Percentiles rank a stretch among this genome's conserved stretches.
Conservation (phyloP, 352 stramenopile species). For the Phytophthora fragariaefolia region DNA sequence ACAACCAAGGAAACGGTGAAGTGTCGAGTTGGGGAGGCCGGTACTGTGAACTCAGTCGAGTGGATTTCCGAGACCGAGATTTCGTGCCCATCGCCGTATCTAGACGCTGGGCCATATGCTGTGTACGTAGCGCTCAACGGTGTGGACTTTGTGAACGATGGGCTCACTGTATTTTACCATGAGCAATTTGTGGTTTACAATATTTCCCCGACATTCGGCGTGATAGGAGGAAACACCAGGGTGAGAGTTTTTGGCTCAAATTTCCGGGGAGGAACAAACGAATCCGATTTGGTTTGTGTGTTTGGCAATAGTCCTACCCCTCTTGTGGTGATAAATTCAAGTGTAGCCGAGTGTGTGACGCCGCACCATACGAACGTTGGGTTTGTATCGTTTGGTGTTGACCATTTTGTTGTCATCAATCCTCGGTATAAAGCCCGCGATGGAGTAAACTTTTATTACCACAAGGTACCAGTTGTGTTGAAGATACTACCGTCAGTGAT, state of each 20-base stretch:
- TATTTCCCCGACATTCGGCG: slow-evolving; percentile 51
- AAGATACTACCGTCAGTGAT: slow-evolving; percentile 31
- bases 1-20: slow-evolving; percentile 28
- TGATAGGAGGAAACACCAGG: slow-evolving; percentile 47
- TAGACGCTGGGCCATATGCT: slow-evolving; percentile 47
- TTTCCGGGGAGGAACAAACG: slow-evolving; percentile 21
- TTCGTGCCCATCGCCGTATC: slow-evolving; percentile 32
- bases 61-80: slow-evolving; percentile 47
- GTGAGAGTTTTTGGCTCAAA: slow-evolving; percentile 41
- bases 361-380: slow-evolving; percentile 20
- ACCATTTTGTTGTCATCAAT: slow-evolving; percentile 13
- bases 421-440: neutral
- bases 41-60: neutral
- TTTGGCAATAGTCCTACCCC: slow-evolving; percentile 34
- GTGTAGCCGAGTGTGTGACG: slow-evolving; percentile 31
- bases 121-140: slow-evolving; percentile 60
- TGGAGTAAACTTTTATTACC: slow-evolving; percentile 23
- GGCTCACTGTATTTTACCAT: slow-evolving; percentile 46
- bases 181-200: slow-evolving; percentile 43
- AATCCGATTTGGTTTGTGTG: slow-evolving; percentile 37
- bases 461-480: slow-evolving; percentile 24
- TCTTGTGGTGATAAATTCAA: slow-evolving; percentile 30
- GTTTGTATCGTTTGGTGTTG: slow-evolving; percentile 29
- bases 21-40: slow-evolving; percentile 42
- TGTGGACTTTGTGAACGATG: slow-evolving; percentile 50